phyloP scores from a whole-genome alignment of 2,329 filamentous ascomycete species.

The Lasiodiplodia citricola region DNA sequence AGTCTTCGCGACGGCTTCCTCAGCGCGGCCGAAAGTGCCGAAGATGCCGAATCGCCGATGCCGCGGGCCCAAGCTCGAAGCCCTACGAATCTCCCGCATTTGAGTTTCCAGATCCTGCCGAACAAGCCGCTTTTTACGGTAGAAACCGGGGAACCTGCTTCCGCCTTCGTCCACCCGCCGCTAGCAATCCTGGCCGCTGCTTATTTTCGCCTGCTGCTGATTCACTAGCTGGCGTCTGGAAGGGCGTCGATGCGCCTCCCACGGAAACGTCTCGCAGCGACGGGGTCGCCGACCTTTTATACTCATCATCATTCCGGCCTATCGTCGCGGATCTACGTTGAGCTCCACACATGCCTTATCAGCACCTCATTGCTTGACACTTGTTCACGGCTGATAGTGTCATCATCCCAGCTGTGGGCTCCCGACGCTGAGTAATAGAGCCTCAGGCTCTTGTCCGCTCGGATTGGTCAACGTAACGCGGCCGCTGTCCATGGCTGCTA shows the following conservation, averaged over 20 bases:
- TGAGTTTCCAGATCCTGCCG: conserved; percentile 5
- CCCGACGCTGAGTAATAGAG: background rate
- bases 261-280: background rate
- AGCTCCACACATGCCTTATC: background rate
- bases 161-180: background rate
- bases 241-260: background rate
- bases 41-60: conserved; percentile 13
- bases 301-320: background rate
- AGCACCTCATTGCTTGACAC: background rate
- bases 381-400: background rate
- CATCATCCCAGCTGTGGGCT: background rate
- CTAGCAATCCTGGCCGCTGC: background rate
- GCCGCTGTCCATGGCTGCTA: background rate
- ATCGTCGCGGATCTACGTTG: background rate
- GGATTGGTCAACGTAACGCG: too few species aligned
- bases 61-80: conserved; percentile 9
- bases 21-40: conserved; percentile 8
- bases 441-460: background rate
- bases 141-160: background rate
- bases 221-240: conserved; percentile 8
- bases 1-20: background rate
- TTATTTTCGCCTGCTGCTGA: conserved; percentile 16
- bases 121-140: conserved; percentile 8
- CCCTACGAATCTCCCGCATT: conserved; percentile 1
- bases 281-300: background rate